Evolutionary conservation across 768 basidiomycete genomes (phyloP).

Genomic region (Gymnopilus junonius): DNA sequence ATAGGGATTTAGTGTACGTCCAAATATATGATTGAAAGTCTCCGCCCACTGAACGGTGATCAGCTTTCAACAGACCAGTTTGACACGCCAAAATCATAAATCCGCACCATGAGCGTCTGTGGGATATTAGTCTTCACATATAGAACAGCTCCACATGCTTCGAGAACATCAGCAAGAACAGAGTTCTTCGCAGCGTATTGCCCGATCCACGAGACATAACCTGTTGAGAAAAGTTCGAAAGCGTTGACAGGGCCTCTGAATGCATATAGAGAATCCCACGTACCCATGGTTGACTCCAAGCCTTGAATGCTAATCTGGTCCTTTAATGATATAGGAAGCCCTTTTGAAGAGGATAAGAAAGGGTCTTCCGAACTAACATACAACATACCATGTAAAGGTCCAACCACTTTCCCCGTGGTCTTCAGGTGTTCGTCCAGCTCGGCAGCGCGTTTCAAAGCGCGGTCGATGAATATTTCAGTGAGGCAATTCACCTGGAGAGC

Average conservation of each 20-base stretch:
- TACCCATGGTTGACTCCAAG: conserved; percentile 71
- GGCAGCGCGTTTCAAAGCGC: conserved; percentile 64
- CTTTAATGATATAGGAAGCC: conserved; percentile 73
- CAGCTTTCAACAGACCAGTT: not conserved
- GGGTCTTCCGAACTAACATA: not conserved
- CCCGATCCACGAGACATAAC: conserved; percentile 78
- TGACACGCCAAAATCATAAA: not conserved
- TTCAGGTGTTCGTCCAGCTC: conserved; percentile 66
- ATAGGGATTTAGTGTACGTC: conserved; percentile 76
- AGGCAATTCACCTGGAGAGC: conserved; percentile 74
- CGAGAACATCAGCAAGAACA: conserved; percentile 66
- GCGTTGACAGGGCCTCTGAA: not conserved
- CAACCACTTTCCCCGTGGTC: conserved; percentile 65
- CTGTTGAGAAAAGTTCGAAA: conserved; percentile 31
- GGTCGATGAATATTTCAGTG: conserved; percentile 81
- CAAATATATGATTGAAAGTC: conserved; percentile 79
- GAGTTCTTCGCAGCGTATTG: conserved; percentile 61
- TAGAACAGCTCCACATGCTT: conserved; percentile 68
- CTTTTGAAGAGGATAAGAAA: conserved; percentile 18
- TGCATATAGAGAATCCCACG: not conserved
- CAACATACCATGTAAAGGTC: conserved; percentile 67
- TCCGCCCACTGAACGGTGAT: conserved; percentile 65
- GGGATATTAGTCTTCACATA: conserved; percentile 79
- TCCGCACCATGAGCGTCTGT: conserved; percentile 70
- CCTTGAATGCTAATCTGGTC: conserved; percentile 75